phyloP scores from a whole-genome alignment of 352 stramenopile genomes.

The Pythium grandisporangium region DNA sequence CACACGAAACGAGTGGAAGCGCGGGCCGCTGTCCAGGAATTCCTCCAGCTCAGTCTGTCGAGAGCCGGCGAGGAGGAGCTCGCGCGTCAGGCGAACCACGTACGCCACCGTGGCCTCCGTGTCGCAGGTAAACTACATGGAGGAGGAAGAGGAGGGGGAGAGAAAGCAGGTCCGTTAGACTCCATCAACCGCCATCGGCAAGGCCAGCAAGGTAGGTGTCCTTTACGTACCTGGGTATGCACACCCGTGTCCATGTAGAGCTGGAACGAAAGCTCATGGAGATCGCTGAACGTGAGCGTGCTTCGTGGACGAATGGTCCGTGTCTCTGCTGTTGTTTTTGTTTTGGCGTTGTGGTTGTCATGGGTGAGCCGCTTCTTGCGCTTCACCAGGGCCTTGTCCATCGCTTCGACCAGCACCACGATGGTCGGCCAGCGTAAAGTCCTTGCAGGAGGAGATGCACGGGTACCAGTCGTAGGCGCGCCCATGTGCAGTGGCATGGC shows the following conservation, averaged over 20 bases:
- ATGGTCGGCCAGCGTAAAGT: constrained; percentile 3
- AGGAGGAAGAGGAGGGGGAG: no score
- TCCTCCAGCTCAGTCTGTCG: constrained; percentile 34
- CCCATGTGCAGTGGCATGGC: neutral
- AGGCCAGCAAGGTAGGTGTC: neutral
- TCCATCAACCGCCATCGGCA: no score
- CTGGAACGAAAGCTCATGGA: constrained; percentile 53
- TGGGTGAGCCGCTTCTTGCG: no score
- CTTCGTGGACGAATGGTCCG: neutral
- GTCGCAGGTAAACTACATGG: constrained; percentile 51
- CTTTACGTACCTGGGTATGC: constrained; percentile 33
- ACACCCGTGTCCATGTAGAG: constrained; percentile 49
- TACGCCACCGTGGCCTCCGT: constrained; percentile 40
- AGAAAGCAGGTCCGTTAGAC: no score
- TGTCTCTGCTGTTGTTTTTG: neutral
- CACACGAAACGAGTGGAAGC: constrained; percentile 53
- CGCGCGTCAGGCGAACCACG: constrained; percentile 40
- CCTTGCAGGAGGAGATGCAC: no score
- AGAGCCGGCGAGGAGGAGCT: constrained; percentile 32
- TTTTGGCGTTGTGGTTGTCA: constrained; percentile 11
- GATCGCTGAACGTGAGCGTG: constrained; percentile 33
- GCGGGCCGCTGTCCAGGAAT: constrained; percentile 42
- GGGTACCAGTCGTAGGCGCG: neutral
- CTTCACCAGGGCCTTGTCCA: constrained; percentile 43
- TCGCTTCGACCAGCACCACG: constrained; percentile 50